These are phyloP conservation scores for Acacia pycnantha DNA, from an alignment of 331 rosid genomes.

Conservation along the genomic window DNA sequence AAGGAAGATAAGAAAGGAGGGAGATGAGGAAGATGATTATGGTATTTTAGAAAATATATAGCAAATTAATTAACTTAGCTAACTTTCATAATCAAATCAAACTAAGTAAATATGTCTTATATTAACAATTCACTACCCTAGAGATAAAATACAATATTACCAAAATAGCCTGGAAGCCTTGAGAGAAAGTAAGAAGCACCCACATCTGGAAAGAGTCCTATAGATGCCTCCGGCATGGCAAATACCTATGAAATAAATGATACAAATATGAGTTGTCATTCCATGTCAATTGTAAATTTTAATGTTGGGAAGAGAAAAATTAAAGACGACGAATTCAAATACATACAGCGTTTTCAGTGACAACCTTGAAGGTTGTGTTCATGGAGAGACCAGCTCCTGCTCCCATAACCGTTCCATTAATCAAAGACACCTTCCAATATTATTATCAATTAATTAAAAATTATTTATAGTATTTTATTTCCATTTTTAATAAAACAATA, in stretches of 20 bases:
- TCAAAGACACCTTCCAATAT: not conserved
- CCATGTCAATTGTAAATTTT: not conserved
- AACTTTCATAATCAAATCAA: no score
- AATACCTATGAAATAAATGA: slow-evolving; percentile 2
- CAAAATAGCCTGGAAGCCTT: slow-evolving; percentile 26
- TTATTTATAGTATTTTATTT: not conserved
- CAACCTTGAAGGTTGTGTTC: not conserved
- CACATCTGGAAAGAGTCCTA: slow-evolving; percentile 30
- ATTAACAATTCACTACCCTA: not conserved
- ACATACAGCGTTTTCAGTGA: slow-evolving; percentile 20
- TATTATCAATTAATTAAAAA: not conserved
- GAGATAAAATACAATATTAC: not conserved
- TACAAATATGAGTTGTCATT: not conserved
- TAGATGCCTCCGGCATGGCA: slow-evolving; percentile 33
- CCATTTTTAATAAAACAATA: not conserved
- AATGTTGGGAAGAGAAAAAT: not conserved
- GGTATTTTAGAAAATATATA: no score
- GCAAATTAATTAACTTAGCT: no score
- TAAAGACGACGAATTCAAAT: not conserved
- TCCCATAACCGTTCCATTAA: slow-evolving; percentile 9
- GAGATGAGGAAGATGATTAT: no score
- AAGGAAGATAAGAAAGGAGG: no score
- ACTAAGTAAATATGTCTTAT: no score
- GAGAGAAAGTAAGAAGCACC: slow-evolving; percentile 36
- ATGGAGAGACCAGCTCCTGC: not conserved